These are phyloP conservation scores for Magnaporthiopsis incrustans DNA, from an alignment of 2,329 filamentous ascomycete genomes.

Conservation along the genomic window DNA sequence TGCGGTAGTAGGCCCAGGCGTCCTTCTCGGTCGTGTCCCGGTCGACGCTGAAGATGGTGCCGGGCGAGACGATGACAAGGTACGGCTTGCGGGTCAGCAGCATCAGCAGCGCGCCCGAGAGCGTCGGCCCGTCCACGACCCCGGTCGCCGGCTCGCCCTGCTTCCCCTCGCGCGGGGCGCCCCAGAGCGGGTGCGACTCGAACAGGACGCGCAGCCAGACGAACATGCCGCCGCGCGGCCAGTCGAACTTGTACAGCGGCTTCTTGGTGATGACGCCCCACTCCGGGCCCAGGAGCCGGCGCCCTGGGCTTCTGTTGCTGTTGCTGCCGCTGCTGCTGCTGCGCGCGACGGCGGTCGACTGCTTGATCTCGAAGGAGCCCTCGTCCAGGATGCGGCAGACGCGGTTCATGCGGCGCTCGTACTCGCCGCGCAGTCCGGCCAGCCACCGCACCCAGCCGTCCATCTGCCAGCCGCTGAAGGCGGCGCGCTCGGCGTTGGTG, in stretches of 20 bases:
- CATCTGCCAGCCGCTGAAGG: slow-evolving; percentile 61
- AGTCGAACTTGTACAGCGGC: slow-evolving; percentile 65
- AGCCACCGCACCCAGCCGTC: slow-evolving; percentile 90
- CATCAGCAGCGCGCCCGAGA: slow-evolving; percentile 62
- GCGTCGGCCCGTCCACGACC: slow-evolving; percentile 43
- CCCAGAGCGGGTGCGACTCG: slow-evolving; percentile 62
- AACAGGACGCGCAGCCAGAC: slow-evolving; percentile 72
- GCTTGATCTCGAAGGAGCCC: slow-evolving; percentile 56
- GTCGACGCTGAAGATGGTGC: slow-evolving; percentile 64
- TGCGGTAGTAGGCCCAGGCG: slow-evolving; percentile 64
- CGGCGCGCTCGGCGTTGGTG: slow-evolving; percentile 34
- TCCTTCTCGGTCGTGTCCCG: slow-evolving; percentile 46
- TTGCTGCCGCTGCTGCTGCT: slow-evolving; percentile 11
- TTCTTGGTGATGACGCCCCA: slow-evolving; percentile 73
- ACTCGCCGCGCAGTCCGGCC: slow-evolving; percentile 71
- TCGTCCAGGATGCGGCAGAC: slow-evolving; percentile 72
- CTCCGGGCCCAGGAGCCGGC: slow-evolving; percentile 28
- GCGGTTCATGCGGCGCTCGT: slow-evolving; percentile 73
- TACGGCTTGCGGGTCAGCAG: slow-evolving; percentile 62
- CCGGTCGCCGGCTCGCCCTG: slow-evolving; percentile 9
- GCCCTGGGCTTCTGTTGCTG: background rate
- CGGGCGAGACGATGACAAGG: slow-evolving; percentile 62
- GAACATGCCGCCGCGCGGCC: slow-evolving; percentile 88
- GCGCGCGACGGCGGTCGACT: slow-evolving; percentile 38
- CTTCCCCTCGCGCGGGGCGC: slow-evolving; percentile 20